These are phyloP conservation scores for Pulveroboletus frians DNA, from an alignment of 768 basidiomycete genomes.

Conservation along the genomic window DNA sequence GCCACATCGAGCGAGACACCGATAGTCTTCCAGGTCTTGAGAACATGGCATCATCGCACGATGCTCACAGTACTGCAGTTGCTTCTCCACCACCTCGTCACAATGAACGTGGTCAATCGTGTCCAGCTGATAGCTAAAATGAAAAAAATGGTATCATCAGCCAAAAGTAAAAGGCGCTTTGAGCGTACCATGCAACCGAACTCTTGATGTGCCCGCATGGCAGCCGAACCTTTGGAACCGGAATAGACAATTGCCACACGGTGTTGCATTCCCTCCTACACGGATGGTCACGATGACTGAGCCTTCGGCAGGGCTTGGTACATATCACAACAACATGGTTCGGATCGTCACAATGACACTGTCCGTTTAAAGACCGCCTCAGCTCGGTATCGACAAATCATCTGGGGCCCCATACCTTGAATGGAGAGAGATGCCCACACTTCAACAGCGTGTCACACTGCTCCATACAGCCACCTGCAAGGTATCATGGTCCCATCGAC, in stretches of 20 bases:
- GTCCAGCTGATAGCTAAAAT: constrained; percentile 44
- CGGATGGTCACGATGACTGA: constrained; percentile 55
- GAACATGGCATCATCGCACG: constrained; percentile 42
- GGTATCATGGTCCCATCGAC: neutral
- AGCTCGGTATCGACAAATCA: neutral
- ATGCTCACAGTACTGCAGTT: constrained; percentile 53
- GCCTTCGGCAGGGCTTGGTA: constrained; percentile 41
- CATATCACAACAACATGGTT: constrained; percentile 48
- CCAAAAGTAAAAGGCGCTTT: neutral
- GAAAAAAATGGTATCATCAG: neutral
- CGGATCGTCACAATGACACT: constrained; percentile 62
- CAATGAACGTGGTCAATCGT: constrained; percentile 42
- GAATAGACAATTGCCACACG: constrained; percentile 51
- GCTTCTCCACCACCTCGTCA: constrained; percentile 36
- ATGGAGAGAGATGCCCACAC: constrained; percentile 65
- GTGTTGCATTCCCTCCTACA: constrained; percentile 48
- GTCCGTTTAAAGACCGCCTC: neutral
- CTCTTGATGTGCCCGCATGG: constrained; percentile 52
- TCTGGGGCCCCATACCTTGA: constrained; percentile 39
- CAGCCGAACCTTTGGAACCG: constrained; percentile 40
- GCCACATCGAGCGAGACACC: constrained; percentile 41
- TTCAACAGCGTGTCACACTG: constrained; percentile 47
- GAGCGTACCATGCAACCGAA: constrained; percentile 47
- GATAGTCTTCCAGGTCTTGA: constrained; percentile 34
- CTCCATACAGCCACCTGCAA: constrained; percentile 56